Conservation (phyloP, 768 basidiomycete species). For the Tricholoma matsutake region DNA sequence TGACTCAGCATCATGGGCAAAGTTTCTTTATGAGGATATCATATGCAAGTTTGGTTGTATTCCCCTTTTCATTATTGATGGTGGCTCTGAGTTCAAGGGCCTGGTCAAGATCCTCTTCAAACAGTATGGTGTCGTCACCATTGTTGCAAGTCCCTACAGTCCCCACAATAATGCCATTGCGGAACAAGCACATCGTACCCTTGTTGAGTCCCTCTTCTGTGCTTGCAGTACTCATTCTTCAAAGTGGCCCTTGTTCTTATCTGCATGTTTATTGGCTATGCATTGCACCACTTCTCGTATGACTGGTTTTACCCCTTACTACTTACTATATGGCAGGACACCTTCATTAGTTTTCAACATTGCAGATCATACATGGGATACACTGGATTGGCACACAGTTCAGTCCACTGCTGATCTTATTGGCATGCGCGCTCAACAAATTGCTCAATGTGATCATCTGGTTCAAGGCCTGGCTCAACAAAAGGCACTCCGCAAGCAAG, state of each 20-base stretch:
- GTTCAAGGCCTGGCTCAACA: conserved; percentile 11
- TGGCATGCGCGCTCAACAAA: conserved; percentile 19
- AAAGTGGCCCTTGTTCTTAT: conserved; percentile 24
- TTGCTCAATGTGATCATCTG: conserved; percentile 18
- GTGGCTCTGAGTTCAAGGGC: too few species aligned
- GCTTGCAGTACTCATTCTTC: conserved; percentile 7
- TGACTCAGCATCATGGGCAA: conserved; percentile 22
- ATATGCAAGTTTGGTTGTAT: conserved; percentile 16
- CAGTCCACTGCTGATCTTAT: conserved; percentile 23
- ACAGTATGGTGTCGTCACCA: too few species aligned
- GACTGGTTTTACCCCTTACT: conserved; percentile 31
- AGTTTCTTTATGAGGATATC: conserved; percentile 18
- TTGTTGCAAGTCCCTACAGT: conserved; percentile 25
- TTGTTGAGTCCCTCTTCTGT: conserved; percentile 19
- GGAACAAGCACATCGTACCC: conserved; percentile 26
- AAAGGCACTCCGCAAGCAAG: conserved; percentile 5
- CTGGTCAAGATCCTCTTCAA: conserved; percentile 18
- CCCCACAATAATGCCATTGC: conserved; percentile 30
- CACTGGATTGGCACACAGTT: conserved; percentile 22
- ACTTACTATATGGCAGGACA: conserved; percentile 26
- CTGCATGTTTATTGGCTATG: too few species aligned
- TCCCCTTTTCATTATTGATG: conserved; percentile 8
- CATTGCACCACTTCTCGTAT: conserved; percentile 19
- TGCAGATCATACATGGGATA: conserved; percentile 25
- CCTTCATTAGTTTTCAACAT: conserved; percentile 16